phyloP scores from a whole-genome alignment of 2,329 filamentous ascomycete species.

The Claviceps pazoutovae region DNA sequence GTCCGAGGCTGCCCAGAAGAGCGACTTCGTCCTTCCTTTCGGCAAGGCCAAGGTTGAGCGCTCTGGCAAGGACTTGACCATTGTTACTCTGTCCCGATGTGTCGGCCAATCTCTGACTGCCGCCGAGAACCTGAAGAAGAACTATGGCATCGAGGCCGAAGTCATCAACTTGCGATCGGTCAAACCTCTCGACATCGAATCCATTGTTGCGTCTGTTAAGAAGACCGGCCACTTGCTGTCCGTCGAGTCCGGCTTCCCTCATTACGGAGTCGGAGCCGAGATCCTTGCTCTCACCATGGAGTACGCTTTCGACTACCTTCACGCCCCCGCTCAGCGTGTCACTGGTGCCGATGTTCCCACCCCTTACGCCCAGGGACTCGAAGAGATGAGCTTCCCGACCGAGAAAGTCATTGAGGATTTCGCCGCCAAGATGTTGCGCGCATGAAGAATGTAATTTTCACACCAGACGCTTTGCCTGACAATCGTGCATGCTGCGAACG shows the following conservation, averaged over 20 bases:
- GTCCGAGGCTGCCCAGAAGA: conserved; percentile 90
- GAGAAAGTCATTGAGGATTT: conserved; percentile 79
- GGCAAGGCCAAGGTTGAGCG: conserved; percentile 99
- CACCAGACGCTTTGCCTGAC: background rate
- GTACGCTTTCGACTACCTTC: conserved; percentile 95
- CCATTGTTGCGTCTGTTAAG: conserved; percentile 95
- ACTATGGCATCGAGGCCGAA: conserved; percentile 90
- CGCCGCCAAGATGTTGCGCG: conserved; percentile 73
- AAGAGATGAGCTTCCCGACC: conserved; percentile 90
- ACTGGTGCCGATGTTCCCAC: conserved; percentile 96
- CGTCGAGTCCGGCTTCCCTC: conserved; percentile 92
- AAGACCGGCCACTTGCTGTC: conserved; percentile 88
- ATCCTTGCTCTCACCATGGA: conserved; percentile 92
- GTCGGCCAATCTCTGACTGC: conserved; percentile 84
- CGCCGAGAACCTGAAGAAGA: conserved; percentile 84
- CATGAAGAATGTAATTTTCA: conserved; percentile 35
- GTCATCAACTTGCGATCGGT: conserved; percentile 96
- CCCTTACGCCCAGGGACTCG: conserved; percentile 82
- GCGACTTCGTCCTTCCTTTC: conserved; percentile 93
- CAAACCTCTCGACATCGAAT: conserved; percentile 91
- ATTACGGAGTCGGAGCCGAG: conserved; percentile 84
- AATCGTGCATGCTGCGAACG: background rate
- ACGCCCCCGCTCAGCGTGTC: conserved; percentile 83
- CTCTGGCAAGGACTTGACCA: conserved; percentile 85
- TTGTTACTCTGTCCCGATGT: conserved; percentile 87